Evolutionary conservation across 306 rosid species (phyloP).

Genomic region (Rubus idaeus): DNA sequence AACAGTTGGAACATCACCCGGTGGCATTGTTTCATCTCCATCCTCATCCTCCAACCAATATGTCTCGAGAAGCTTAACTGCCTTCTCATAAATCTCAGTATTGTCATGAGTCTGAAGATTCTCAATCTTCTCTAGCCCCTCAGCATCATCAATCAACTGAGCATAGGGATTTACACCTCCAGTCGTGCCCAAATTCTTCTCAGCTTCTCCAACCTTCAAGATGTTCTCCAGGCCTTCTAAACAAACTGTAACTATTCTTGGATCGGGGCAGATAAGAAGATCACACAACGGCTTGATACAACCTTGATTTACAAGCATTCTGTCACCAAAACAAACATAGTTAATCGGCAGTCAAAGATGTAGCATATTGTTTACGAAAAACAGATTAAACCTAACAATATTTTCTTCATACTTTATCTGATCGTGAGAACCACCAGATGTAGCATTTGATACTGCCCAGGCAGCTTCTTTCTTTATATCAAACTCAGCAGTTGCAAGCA

Average conservation of each 20-base stretch:
- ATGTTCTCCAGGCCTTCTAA: slow-evolving; percentile 96
- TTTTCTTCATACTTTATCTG: slow-evolving; percentile 59
- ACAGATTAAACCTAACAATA: neutral
- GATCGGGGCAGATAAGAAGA: slow-evolving; percentile 87
- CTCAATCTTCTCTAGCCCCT: slow-evolving; percentile 95
- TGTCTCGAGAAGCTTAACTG: slow-evolving; percentile 89
- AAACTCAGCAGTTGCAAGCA: slow-evolving; percentile 91
- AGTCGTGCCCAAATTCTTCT: slow-evolving; percentile 56
- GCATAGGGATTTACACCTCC: slow-evolving; percentile 77
- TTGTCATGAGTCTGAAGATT: slow-evolving; percentile 91
- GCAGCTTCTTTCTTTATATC: slow-evolving; percentile 99
- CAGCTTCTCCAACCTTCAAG: slow-evolving; percentile 94
- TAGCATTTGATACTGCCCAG: slow-evolving; percentile 96
- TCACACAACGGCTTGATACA: slow-evolving; percentile 79
- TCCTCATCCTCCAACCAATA: slow-evolving; percentile 99
- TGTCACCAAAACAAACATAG: slow-evolving; percentile 22
- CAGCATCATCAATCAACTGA: slow-evolving; percentile 82
- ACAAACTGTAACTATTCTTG: slow-evolving; percentile 91
- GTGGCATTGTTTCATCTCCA: slow-evolving; percentile 94
- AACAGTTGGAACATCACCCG: slow-evolving; percentile 54
- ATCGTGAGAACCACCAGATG: slow-evolving; percentile 89
- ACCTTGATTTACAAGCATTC: slow-evolving; percentile 67
- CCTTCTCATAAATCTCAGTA: slow-evolving; percentile 92
- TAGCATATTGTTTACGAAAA: neutral
- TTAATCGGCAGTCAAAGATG: neutral